Base-by-base conservation (phyloP, 208 protist species). In the Phytomonas sp. region DNA sequence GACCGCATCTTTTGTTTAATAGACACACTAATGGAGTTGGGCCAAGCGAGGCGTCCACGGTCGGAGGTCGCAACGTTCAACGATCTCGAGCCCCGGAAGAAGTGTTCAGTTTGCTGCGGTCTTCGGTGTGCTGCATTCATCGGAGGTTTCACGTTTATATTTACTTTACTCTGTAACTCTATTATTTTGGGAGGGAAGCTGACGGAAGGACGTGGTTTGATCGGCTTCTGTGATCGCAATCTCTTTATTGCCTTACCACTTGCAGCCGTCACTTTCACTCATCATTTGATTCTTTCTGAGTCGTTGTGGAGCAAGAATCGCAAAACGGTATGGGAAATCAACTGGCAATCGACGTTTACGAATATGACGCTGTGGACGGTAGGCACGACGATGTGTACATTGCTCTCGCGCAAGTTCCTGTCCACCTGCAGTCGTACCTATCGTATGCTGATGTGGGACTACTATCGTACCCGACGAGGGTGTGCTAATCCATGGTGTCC, bases 271-370 rank as follows among this genome's bases (percentile, higher is more conserved):
- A 85, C 86, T n/a, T 90, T 95, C 77, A 92, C 89, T 1, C 89
- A 95, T 67, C 89, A 95, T 69, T 53, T 63, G 5, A 71, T 95
- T 13, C 85, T 92, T 51, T 95, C 89, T 26, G 86, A 95, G 71
- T 87, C 79, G 9, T 73, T 95, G 33, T 95, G 89, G 87, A 90
- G 87, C 70, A 91, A 91, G 68, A 90, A 91, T 74, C 84, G 75
- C 70, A 95, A 95, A 64, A 82, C 84, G 0, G 72, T 95, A 11
- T 81, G 67, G 72, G 64, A 81, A 70, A 71, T 92, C 23, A 92
- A 92, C 70, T 62, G 67, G 70, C 84, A 91, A 69, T 90, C 82
- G 31, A 75, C 79, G 8, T 76, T 88, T 56, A 75, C 83, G 7
- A 94, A 94, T 70, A 74, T 91, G 4, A 26, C 74, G 3, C 68